Percentiles rank a stretch among this genome's conserved stretches.
These are phyloP conservation scores for Thalia dealbata DNA, from an alignment of 176 grass and related monocot genomes.

Conservation along the genomic window DNA sequence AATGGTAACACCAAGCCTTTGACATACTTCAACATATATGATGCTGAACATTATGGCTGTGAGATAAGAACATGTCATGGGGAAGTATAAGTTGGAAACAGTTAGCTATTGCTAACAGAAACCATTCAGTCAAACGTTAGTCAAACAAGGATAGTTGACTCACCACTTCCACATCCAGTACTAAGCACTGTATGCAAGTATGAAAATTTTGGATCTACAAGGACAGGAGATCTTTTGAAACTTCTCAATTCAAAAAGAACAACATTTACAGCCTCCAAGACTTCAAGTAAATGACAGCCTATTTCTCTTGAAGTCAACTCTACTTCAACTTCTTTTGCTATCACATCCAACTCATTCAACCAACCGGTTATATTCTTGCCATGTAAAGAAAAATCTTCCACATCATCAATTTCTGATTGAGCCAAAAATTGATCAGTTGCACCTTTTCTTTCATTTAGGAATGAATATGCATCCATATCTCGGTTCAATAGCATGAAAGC, in stretches of 20 bases:
- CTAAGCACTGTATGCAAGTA: slow-evolving; percentile 33
- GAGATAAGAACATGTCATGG: neutral
- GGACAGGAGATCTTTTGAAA: slow-evolving; percentile 27
- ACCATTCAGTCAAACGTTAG: neutral
- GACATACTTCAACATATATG: slow-evolving; percentile 40
- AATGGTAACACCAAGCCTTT: slow-evolving; percentile 33
- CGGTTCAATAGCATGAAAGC: slow-evolving; percentile 29
- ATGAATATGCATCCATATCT: slow-evolving; percentile 26
- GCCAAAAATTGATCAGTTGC: neutral
- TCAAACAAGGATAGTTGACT: neutral
- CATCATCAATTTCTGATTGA: slow-evolving; percentile 19
- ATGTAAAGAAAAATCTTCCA: slow-evolving; percentile 28
- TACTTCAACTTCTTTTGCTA: slow-evolving; percentile 36
- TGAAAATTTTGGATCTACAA: slow-evolving; percentile 35
- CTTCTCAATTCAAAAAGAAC: slow-evolving; percentile 36
- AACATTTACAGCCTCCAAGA: slow-evolving; percentile 38
- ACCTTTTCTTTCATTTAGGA: slow-evolving; percentile 26
- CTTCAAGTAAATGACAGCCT: slow-evolving; percentile 35
- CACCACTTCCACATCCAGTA: slow-evolving; percentile 32
- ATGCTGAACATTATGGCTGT: slow-evolving; percentile 40
- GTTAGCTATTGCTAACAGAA: neutral
- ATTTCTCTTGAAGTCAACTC: slow-evolving; percentile 38
- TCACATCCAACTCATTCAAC: slow-evolving; percentile 37
- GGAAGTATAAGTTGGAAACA: neutral
- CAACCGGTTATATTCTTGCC: slow-evolving; percentile 34